Percentiles rank a stretch among this genome's conserved stretches.
Evolutionary conservation across 805 yeast species (phyloP).

Genomic region (Komagataella mondaviorum): DNA sequence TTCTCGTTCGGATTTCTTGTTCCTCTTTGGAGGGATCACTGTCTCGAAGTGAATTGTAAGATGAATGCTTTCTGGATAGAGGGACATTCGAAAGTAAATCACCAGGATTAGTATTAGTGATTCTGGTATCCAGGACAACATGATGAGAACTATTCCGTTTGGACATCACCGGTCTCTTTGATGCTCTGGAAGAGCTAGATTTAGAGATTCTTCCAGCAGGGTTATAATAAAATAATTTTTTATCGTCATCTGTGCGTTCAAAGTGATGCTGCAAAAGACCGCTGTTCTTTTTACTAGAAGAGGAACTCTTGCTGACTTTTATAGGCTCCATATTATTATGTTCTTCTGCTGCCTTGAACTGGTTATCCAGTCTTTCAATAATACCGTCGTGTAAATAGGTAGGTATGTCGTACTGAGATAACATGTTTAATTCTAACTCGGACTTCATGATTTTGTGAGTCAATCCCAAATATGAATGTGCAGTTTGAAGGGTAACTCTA

Average conservation of each 20-base stretch:
- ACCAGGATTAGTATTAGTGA: constrained; percentile 57
- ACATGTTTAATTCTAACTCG: constrained; percentile 51
- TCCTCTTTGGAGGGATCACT: constrained; percentile 1
- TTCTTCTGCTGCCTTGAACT: background rate
- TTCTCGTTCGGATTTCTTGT: constrained; percentile 17
- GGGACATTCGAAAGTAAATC: constrained; percentile 78
- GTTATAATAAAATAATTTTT: background rate
- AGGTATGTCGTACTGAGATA: constrained; percentile 40
- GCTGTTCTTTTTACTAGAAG: background rate
- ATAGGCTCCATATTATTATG: background rate
- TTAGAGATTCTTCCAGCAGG: background rate
- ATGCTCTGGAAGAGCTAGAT: background rate
- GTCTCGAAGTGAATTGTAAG: background rate
- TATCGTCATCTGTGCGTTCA: background rate
- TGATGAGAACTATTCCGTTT: constrained; percentile 11
- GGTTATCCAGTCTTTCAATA: constrained; percentile 24
- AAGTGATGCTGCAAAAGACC: background rate
- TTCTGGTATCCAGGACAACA: constrained; percentile 39
- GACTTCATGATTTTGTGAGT: constrained; percentile 71
- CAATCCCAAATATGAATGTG: constrained; percentile 75
- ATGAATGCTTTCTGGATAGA: constrained; percentile 24
- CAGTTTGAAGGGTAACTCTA: constrained; percentile 84
- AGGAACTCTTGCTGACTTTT: background rate
- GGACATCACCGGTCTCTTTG: constrained; percentile 3
- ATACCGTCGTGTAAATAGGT: constrained; percentile 47